Evolutionary conservation across 345 rosid species (phyloP).

Genomic region (Citrus medica): DNA sequence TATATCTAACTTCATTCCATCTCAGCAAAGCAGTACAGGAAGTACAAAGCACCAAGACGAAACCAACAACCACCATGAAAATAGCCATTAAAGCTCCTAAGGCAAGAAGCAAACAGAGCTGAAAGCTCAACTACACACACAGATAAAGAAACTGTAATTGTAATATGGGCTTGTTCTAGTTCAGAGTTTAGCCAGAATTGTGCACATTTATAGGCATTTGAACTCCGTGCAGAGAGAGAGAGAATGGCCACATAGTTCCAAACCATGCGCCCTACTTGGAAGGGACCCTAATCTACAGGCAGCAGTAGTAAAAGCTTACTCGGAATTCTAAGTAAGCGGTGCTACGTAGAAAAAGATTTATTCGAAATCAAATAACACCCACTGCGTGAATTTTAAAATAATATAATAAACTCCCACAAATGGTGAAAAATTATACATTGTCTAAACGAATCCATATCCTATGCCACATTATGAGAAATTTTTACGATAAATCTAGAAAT

Average conservation of each 20-base stretch:
- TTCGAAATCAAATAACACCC: no score
- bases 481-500: no score
- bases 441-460: no score
- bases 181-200: constrained; percentile 18
- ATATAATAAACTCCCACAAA: no score
- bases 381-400: no score
- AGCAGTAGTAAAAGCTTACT: constrained; percentile 2
- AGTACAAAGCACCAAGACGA: constrained; percentile 46
- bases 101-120: background rate
- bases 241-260: constrained; percentile 26
- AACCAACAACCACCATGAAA: constrained; percentile 41
- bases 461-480: no score
- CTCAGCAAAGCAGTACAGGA: constrained; percentile 56
- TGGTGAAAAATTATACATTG: no score
- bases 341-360: no score
- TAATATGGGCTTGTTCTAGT: constrained; percentile 13
- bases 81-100: constrained; percentile 53
- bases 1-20: constrained; percentile 78
- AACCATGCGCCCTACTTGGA: constrained; percentile 31
- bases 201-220: constrained; percentile 21
- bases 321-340: background rate
- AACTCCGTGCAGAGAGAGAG: constrained; percentile 13
- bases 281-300: constrained; percentile 21
- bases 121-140: constrained; percentile 9
- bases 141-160: constrained; percentile 9